Percentiles rank a stretch among this genome's conserved stretches.
These are phyloP conservation scores for Heterobasidion parviporum DNA, from an alignment of 1,284 basidiomycete species.

Conservation along the genomic window DNA sequence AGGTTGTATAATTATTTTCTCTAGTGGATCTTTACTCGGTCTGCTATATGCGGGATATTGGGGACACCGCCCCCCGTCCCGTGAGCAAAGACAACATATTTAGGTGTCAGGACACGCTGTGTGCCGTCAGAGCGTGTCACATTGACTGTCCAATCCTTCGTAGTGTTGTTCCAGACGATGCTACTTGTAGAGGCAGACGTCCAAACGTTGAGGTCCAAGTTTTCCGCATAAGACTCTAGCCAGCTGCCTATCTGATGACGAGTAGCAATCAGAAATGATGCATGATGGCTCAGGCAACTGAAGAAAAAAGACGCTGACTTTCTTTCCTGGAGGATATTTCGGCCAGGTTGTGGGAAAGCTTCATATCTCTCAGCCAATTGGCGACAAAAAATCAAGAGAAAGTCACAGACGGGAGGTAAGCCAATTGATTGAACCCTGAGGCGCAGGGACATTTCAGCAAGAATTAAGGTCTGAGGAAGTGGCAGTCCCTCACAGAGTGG, in stretches of 20 bases:
- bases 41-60: constrained; percentile 41
- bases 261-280: too few relatives aligned
- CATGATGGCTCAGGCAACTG: background rate
- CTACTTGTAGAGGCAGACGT: constrained; percentile 39
- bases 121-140: constrained; percentile 33
- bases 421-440: background rate
- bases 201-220: constrained; percentile 62
- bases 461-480: too few relatives aligned
- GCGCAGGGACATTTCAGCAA: too few relatives aligned
- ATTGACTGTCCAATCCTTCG: constrained; percentile 46
- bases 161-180: constrained; percentile 33
- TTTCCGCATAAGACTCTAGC: constrained; percentile 58
- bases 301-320: constrained; percentile 22
- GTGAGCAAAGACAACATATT: constrained; percentile 53
- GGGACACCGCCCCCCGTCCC: constrained; percentile 47
- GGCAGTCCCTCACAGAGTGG: constrained; percentile 48
- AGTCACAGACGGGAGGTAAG: background rate
- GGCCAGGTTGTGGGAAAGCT: constrained; percentile 55
- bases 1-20: too few relatives aligned
- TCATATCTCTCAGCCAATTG: background rate
- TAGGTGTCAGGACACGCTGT: constrained; percentile 40
- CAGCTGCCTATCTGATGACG: constrained; percentile 50
- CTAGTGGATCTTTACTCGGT: constrained; percentile 15
- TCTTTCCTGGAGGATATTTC: constrained; percentile 48
- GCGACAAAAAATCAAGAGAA: background rate